Evolutionary conservation across 495 filamentous ascomycete genomes (phyloP).

Genomic region (Lindgomyces ingoldianus): DNA sequence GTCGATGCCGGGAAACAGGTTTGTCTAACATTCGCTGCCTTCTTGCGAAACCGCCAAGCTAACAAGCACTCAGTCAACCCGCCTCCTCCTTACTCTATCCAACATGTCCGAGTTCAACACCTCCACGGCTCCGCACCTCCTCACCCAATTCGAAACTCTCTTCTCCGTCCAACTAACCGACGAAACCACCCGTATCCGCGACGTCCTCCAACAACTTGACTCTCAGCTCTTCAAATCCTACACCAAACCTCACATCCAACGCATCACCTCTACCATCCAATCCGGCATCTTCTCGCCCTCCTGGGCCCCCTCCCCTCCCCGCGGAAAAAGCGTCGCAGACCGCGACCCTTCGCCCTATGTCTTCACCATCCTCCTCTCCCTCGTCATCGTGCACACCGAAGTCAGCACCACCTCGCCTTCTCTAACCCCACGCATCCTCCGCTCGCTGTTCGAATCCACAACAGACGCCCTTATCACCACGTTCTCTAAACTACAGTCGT

Average conservation of each 20-base stretch:
- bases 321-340: constrained; percentile 50
- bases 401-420: constrained; percentile 69
- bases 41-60: constrained; percentile 1
- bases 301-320: constrained; percentile 63
- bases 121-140: constrained; percentile 77
- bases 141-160: constrained; percentile 80
- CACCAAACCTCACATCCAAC: constrained; percentile 68
- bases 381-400: constrained; percentile 90
- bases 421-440: constrained; percentile 72
- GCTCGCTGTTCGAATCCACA: constrained; percentile 75
- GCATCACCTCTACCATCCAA: constrained; percentile 63
- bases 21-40: neutral
- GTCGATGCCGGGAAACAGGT: constrained; percentile 67
- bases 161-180: constrained; percentile 91
- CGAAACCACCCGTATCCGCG: constrained; percentile 83
- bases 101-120: constrained; percentile 80
- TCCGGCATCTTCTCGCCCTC: constrained; percentile 66
- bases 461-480: constrained; percentile 54
- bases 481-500: constrained; percentile 63
- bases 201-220: constrained; percentile 88
- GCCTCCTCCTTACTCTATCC: constrained; percentile 80
- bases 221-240: constrained; percentile 86
- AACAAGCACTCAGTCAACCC: constrained; percentile 22
- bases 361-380: constrained; percentile 75
- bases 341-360: constrained; percentile 82